phyloP scores from a whole-genome alignment of 2,329 filamentous ascomycete genomes.

The Colletotrichum cuscutae region DNA sequence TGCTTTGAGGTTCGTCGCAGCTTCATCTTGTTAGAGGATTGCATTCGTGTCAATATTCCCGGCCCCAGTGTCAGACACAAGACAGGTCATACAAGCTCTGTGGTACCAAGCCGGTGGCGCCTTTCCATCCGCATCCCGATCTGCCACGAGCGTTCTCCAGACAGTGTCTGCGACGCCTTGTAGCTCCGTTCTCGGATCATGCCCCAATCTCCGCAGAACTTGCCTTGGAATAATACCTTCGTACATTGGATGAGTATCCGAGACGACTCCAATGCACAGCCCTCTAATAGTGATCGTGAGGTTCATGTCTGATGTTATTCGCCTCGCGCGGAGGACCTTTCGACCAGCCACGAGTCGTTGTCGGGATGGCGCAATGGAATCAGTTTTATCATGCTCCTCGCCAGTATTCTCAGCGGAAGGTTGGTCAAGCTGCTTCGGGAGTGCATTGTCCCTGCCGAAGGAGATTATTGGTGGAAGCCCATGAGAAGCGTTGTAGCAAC shows the following conservation, averaged over 20 bases:
- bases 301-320: background rate
- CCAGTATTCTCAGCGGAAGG: too few relatives aligned
- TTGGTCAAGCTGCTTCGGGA: background rate
- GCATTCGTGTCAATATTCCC: background rate
- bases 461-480: background rate
- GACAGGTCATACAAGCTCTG: background rate
- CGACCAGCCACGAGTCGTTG: background rate
- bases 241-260: background rate
- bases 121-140: background rate
- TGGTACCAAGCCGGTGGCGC: background rate
- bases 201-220: background rate
- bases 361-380: too few relatives aligned
- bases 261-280: background rate
- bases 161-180: background rate
- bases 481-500: background rate
- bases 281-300: background rate
- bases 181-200: background rate
- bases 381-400: too few relatives aligned
- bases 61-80: background rate
- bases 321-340: background rate
- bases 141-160: background rate
- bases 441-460: background rate
- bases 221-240: background rate
- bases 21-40: background rate
- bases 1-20: background rate